A percentile compares a stretch with the other conserved stretches of the same genome.
Conservation (phyloP, 2,329 filamentous ascomycete species). For the Colletotrichum viniferum region DNA sequence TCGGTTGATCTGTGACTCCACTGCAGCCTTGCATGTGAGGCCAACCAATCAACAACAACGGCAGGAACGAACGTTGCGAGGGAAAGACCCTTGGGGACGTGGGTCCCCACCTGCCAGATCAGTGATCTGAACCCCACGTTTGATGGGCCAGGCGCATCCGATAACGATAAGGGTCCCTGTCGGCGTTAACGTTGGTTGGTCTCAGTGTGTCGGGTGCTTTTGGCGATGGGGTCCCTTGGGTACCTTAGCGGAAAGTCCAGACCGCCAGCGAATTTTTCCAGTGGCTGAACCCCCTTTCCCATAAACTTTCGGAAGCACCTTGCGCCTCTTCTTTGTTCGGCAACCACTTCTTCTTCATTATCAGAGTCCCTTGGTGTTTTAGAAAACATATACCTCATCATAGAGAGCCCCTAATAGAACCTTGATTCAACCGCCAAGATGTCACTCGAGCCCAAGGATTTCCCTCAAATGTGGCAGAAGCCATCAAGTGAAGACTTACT, state of each 20-base stretch:
- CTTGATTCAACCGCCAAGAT: conserved; percentile 24
- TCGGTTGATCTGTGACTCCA: conserved; percentile 2
- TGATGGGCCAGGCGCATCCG: neutral
- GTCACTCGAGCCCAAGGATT: conserved; percentile 54
- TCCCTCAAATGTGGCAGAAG: conserved; percentile 83
- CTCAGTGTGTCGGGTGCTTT: neutral
- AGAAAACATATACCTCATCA: neutral
- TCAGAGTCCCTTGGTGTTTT: neutral
- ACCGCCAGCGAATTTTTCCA: conserved; percentile 19
- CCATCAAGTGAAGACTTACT: conserved; percentile 71
- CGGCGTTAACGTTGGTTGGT: neutral
- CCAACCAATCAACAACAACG: conserved; percentile 9
- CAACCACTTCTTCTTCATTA: neutral
- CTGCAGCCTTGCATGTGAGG: conserved; percentile 22
- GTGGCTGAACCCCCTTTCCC: neutral
- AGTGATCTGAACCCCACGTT: neutral
- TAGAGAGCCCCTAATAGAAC: conserved; percentile 10
- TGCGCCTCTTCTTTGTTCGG: neutral
- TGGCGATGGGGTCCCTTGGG: conserved; percentile 14
- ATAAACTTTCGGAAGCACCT: neutral
- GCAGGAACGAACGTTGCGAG: neutral
- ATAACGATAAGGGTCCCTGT: conserved; percentile 14
- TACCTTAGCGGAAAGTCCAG: neutral
- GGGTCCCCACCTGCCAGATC: conserved; percentile 16
- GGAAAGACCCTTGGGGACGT: neutral